Base-by-base conservation (phyloP, 352 stramenopile genomes). In the Thraustochytrium sp. region DNA sequence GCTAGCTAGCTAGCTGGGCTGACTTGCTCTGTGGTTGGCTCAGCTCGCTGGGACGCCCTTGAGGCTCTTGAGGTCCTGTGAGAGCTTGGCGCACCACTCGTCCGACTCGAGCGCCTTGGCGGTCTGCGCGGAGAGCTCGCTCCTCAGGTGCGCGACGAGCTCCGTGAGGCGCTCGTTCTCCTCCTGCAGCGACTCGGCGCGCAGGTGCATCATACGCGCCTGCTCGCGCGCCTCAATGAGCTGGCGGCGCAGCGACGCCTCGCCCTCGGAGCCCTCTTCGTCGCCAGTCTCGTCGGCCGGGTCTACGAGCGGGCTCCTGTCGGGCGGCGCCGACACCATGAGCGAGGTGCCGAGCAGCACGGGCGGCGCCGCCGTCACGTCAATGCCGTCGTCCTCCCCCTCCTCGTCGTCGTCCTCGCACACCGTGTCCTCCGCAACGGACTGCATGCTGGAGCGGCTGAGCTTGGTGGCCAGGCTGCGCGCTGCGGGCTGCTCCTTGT, bases 41-140 rank as follows among this genome's bases (percentile, higher is more conserved):
- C n/a, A n/a, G n/a, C n/a, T n/a, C 42, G 42, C 42, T 16, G 54
- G 59, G 16, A 26, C n/a, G 16, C 16, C 29, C 21, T 75, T 36
- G 26, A 75, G 63, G 16, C 5, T n/a, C 46, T 75, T 40, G 34
- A 80, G 40, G 51, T 80, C 68, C 23, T 64, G 31, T 16, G 68
- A 80, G n/a, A 80, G 68, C 51, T 80, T 80, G 34, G 68, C 68
- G 42, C 68, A 80, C 68, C 68, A 80, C 49, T 80, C 68, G 44
- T 80, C 68, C n/a, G 68, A 61, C 51, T 80, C 68, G 34, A 80
- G 68, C 4, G 68, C 68, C 53, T 80, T 80, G 68, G 68, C 68
- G 23, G 68, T 80, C 53, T 80, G 68, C 37, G 76, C 44, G 51
- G 68, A 42, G 18, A 80, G 53, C 26, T 80, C 68, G 21, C 34